Conservation (phyloP, 345 rosid genomes). For the Theobroma cacao region DNA sequence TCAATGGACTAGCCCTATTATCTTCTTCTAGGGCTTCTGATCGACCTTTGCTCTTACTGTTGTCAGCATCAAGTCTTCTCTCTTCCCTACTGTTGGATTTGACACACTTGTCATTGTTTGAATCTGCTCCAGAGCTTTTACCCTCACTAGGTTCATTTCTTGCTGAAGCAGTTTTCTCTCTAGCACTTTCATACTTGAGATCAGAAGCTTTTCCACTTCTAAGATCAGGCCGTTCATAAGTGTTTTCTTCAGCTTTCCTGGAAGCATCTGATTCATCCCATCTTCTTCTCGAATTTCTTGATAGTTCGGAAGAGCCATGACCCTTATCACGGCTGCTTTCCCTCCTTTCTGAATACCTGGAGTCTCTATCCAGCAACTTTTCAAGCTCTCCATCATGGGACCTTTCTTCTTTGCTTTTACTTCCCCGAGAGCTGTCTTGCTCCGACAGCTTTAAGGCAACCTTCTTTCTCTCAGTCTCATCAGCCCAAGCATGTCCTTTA, state of each 20-base stretch:
- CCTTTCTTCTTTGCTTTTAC: conserved; percentile 73
- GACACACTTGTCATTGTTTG: conserved; percentile 48
- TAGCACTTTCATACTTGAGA: conserved; percentile 47
- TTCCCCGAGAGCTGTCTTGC: conserved; percentile 49
- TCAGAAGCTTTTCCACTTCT: conserved; percentile 68
- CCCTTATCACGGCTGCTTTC: conserved; percentile 70
- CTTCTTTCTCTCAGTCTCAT: conserved; percentile 64
- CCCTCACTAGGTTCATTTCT: conserved; percentile 57
- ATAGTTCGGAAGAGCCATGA: conserved; percentile 61
- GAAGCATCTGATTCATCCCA: conserved; percentile 71
- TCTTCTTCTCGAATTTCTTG: conserved; percentile 71
- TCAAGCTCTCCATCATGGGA: conserved; percentile 50
- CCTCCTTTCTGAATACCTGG: conserved; percentile 57
- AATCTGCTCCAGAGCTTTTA: conserved; percentile 47
- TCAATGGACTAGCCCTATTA: conserved; percentile 53
- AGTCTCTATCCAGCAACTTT: conserved; percentile 55
- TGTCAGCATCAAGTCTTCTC: conserved; percentile 49
- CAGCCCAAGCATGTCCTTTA: conserved; percentile 44
- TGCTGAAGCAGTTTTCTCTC: conserved; percentile 43
- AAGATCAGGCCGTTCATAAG: conserved; percentile 44
- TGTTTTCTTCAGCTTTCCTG: conserved; percentile 53
- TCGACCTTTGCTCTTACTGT: conserved; percentile 49
- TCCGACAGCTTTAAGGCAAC: conserved; percentile 49
- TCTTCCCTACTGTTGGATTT: conserved; percentile 71
- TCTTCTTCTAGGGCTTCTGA: conserved; percentile 65